Evolutionary conservation across 2,329 filamentous ascomycete species (phyloP).

Genomic region (Botrytis byssoidea): DNA sequence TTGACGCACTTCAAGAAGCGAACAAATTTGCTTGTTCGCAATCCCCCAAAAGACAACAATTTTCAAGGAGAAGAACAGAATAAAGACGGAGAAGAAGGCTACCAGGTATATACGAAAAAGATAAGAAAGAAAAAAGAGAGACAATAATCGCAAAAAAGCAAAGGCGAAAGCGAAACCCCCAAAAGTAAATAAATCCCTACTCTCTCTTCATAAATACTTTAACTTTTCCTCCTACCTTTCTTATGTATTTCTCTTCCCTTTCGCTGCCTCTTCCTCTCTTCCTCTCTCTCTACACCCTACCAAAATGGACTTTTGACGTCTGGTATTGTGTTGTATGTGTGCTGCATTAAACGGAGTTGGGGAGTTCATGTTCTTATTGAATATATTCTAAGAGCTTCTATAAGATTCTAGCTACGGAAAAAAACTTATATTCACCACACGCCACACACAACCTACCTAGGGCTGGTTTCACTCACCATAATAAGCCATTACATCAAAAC

Average conservation of each 20-base stretch:
- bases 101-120: not conserved
- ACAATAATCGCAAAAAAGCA: not conserved
- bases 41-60: not conserved
- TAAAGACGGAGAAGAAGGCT: not conserved
- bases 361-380: not conserved
- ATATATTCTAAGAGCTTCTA: conserved; percentile 15
- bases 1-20: not conserved
- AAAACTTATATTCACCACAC: conserved; percentile 13
- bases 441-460: conserved; percentile 5
- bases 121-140: not conserved
- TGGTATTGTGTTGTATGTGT: not conserved
- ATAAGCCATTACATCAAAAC: not conserved
- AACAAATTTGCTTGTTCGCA: not conserved
- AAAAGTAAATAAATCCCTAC: not conserved
- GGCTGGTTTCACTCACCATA: not conserved
- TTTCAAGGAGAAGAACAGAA: not conserved
- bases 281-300: not conserved
- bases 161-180: not conserved
- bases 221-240: not conserved
- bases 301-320: not conserved
- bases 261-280: not conserved
- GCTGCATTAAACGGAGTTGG: not conserved
- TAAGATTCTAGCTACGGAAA: conserved; percentile 13
- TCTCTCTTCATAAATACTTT: conserved; percentile 1
- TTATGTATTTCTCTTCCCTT: not conserved